Conservation (phyloP, 2,329 filamentous ascomycete genomes). For the Talaromyces amestolkiae region DNA sequence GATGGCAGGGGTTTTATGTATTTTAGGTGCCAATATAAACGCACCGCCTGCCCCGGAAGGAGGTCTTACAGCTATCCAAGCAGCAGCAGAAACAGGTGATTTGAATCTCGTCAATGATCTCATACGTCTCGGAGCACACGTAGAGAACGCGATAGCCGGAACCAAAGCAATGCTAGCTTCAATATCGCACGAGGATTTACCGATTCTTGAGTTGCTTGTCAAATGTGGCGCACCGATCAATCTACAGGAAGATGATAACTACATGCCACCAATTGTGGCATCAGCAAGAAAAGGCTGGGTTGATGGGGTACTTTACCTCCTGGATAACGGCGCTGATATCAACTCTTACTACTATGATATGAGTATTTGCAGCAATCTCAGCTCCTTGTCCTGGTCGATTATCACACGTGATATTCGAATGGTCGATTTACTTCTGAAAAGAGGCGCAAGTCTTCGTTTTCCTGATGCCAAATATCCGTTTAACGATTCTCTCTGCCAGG, state of each 20-base stretch:
- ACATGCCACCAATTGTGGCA: neutral
- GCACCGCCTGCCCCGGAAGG: neutral
- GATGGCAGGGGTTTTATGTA: neutral
- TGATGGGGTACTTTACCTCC: neutral
- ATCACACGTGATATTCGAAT: neutral
- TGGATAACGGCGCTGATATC: slow-evolving; percentile 4
- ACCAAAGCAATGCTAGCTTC: neutral
- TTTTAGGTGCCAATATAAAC: neutral
- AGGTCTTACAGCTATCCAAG: neutral
- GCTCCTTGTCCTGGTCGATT: neutral
- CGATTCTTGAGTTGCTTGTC: neutral
- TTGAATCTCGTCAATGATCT: neutral
- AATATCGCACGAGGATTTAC: neutral
- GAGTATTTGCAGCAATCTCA: too few species aligned
- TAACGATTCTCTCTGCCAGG: neutral
- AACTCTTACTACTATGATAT: neutral
- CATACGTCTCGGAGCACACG: neutral
- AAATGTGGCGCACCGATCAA: neutral
- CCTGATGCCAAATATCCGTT: neutral
- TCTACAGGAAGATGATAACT: neutral
- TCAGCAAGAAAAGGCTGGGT: neutral
- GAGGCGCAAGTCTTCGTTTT: neutral
- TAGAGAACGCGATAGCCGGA: neutral
- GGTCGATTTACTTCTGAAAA: neutral
- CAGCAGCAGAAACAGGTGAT: neutral